Evolutionary conservation across 2,329 filamentous ascomycete species (phyloP).

Genomic region (Ophiostoma quercus): DNA sequence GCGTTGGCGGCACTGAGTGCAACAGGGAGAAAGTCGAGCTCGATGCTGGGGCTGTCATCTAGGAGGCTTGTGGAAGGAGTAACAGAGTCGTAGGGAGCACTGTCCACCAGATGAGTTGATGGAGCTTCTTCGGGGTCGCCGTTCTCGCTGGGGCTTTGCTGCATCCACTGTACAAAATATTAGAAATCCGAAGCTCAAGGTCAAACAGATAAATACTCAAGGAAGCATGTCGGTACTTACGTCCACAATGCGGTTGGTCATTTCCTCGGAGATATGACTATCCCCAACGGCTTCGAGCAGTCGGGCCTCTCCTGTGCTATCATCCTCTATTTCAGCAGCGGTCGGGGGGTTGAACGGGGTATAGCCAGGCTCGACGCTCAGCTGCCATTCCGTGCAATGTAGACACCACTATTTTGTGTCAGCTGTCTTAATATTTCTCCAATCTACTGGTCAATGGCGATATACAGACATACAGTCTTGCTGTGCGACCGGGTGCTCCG

Average conservation of each 20-base stretch:
- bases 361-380: constrained; percentile 29
- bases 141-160: constrained; percentile 26
- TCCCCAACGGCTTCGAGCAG: background rate
- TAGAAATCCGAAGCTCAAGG: background rate
- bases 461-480: constrained; percentile 31
- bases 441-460: background rate
- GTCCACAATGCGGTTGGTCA: background rate
- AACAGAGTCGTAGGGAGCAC: constrained; percentile 18
- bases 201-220: background rate
- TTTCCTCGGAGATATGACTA: background rate
- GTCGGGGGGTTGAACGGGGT: constrained; percentile 29
- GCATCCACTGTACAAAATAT: constrained; percentile 26
- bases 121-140: constrained; percentile 23
- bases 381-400: constrained; percentile 35
- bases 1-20: constrained; percentile 24
- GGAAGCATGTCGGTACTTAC: background rate
- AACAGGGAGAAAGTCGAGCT: constrained; percentile 21
- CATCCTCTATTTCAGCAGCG: constrained; percentile 15
- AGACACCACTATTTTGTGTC: constrained; percentile 35
- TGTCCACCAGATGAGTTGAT: constrained; percentile 16
- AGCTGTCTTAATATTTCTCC: background rate
- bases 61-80: constrained; percentile 20
- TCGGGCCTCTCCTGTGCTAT: constrained; percentile 22
- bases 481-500: constrained; percentile 33
- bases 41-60: constrained; percentile 22